Evolutionary conservation across 352 stramenopile genomes (phyloP), one percentile per base, ranked within the genome.

Genomic region (Phytophthora boehmeriae): DNA sequence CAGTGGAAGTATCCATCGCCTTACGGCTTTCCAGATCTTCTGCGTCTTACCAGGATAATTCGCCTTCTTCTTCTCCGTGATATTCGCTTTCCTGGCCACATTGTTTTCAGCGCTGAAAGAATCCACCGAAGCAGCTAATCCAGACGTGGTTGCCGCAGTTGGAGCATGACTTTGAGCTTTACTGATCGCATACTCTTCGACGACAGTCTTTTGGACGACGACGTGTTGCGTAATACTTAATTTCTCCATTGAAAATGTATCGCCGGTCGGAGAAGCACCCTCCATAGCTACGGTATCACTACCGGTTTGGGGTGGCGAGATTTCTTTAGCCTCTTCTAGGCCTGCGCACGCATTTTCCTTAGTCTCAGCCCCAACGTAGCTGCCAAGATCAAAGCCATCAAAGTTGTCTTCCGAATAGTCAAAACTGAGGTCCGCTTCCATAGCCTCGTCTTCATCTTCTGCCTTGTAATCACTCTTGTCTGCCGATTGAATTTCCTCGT

Each of bases 391-490:
- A 17, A 13, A 46, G 5, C 17, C 34, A 38, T 19, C 27, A n/a
- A 34, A 10, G 14, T 11, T 20, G 8, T 41, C 32, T 14, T 2
- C 22, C 1, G 51, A n/a, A 8, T 54, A 71, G 38, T 61, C 49
- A 28, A 52, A 56, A 11, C 61, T 48, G 30, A 51, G 54, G 20
- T 72, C 58, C 2, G 49, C 30, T 2, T 68, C 47, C 44, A 34
- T 57, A 42, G 8, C 48, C 46, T 63, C 55, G 0, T 55, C 19
- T 16, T 71, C 61, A 8, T 71, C 41, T 4, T 74, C 66, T 0
- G 45, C 43, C n/a, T 30, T 34, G 42, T 63, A 70, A 14, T 69
- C 60, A 10, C 32, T 16, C 28, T 63, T 43, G 5, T 69, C 34
- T 36, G 54, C 53, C 10, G 34, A 4, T 22, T 19, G n/a, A 22